Conservation (phyloP, 192 early-diverging fungal genomes). For the Backusella macrospora region DNA sequence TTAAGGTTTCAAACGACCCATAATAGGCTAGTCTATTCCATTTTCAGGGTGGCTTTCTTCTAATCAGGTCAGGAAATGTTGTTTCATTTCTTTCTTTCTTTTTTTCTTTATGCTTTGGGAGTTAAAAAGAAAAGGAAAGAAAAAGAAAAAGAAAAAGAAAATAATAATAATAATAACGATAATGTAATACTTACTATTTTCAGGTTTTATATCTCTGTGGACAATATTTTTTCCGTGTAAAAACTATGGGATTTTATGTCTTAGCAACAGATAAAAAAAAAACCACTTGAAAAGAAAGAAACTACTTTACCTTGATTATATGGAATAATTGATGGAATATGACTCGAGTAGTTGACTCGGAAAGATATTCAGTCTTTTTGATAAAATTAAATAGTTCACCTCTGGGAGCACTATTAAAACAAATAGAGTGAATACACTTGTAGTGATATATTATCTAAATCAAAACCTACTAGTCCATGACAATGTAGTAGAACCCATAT, state of each 20-base stretch:
- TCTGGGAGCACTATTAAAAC: slow-evolving; percentile 62
- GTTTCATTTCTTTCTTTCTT: neutral
- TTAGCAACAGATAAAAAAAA: too few species aligned
- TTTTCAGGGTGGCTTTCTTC: neutral
- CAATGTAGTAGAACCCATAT: neutral
- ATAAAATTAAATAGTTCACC: slow-evolving; percentile 94
- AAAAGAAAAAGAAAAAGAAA: neutral
- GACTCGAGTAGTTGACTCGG: slow-evolving; percentile 74
- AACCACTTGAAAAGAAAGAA: too few species aligned
- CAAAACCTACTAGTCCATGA: slow-evolving; percentile 30
- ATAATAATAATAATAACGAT: neutral
- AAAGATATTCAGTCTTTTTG: slow-evolving; percentile 66
- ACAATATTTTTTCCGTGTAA: slow-evolving; percentile 81
- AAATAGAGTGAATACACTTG: neutral
- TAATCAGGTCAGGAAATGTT: neutral
- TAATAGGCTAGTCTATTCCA: neutral
- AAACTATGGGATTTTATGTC: slow-evolving; percentile 50
- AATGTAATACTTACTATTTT: slow-evolving; percentile 45
- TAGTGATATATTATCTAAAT: neutral
- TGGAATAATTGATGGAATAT: slow-evolving; percentile 79
- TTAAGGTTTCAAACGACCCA: neutral
- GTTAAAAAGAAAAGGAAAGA: too few species aligned
- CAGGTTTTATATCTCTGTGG: slow-evolving; percentile 92
- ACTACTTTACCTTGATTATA: slow-evolving; percentile 60
- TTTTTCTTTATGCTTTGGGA: neutral